Conservation (phyloP, 345 rosid species). For the Eucalyptus victrix region DNA sequence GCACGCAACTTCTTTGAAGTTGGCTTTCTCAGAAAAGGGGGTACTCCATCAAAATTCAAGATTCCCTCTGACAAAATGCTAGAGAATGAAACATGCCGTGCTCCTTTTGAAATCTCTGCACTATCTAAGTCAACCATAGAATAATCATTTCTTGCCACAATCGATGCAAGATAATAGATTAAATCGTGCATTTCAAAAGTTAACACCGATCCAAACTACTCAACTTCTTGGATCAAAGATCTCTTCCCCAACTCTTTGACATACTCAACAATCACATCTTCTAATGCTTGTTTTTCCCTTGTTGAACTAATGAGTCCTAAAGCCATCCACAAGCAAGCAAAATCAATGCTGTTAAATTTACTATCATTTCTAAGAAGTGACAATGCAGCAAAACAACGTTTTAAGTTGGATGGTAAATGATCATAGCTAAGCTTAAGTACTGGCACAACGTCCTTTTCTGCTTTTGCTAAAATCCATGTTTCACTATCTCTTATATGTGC, state of each 20-base stretch:
- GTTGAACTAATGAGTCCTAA: too few species aligned
- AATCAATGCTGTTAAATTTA: rapidly evolving
- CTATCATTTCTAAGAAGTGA: rapidly evolving
- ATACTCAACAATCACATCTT: rapidly evolving
- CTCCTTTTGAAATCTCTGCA: too few species aligned
- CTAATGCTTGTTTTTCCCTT: too few species aligned
- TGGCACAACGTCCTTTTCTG: rapidly evolving
- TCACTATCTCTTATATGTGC: too few species aligned
- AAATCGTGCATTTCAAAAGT: rapidly evolving
- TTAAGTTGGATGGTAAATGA: too few species aligned
- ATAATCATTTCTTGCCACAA: rapidly evolving
- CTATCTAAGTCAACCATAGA: too few species aligned
- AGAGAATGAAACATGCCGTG: too few species aligned
- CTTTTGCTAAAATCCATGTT: rapidly evolving
- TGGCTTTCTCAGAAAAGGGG: too few species aligned
- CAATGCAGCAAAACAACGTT: too few species aligned
- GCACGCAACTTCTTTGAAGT: too few species aligned
- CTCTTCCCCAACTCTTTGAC: rapidly evolving
- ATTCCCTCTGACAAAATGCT: rapidly evolving
- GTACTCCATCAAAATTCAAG: rapidly evolving
- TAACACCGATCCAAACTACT: rapidly evolving
- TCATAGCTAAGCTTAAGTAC: too few species aligned
- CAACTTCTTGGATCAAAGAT: too few species aligned
- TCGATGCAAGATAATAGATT: rapidly evolving
- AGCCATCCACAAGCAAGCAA: rapidly evolving